phyloP scores from a whole-genome alignment of 345 rosid genomes.

The Durio zibethinus region DNA sequence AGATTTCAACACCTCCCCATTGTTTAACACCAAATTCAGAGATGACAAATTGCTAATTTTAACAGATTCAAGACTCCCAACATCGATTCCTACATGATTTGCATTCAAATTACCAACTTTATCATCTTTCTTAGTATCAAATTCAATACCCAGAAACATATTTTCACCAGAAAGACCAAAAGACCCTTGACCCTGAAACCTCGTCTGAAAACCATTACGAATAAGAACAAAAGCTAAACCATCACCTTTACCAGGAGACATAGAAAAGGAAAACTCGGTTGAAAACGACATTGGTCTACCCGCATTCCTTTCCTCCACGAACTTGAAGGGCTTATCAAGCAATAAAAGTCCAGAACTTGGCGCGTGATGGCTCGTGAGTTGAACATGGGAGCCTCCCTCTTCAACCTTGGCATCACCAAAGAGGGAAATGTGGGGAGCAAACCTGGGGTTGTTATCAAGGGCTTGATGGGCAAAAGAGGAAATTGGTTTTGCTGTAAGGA shows the following conservation, averaged over 20 bases:
- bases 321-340: constrained; percentile 35
- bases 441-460: constrained; percentile 25
- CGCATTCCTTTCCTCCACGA: constrained; percentile 10
- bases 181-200: constrained; percentile 28
- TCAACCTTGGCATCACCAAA: constrained; percentile 40
- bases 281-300: constrained; percentile 34
- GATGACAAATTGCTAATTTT: constrained; percentile 31
- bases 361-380: constrained; percentile 24
- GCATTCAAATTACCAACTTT: constrained; percentile 35
- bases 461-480: constrained; percentile 18
- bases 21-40: constrained; percentile 24
- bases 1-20: constrained; percentile 42
- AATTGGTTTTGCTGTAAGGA: constrained; percentile 18
- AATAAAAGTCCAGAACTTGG: constrained; percentile 38
- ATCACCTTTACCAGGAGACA: constrained; percentile 34
- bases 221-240: constrained; percentile 42
- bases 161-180: constrained; percentile 26
- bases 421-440: constrained; percentile 28
- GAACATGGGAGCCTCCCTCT: constrained; percentile 23
- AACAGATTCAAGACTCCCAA: constrained; percentile 30
- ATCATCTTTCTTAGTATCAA: constrained; percentile 29
- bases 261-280: constrained; percentile 38
- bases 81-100: constrained; percentile 29
- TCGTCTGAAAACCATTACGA: constrained; percentile 28
- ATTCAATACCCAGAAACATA: constrained; percentile 41